These are phyloP conservation scores for Abrus precatorius DNA, from an alignment of 306 rosid genomes.

Conservation along the genomic window DNA sequence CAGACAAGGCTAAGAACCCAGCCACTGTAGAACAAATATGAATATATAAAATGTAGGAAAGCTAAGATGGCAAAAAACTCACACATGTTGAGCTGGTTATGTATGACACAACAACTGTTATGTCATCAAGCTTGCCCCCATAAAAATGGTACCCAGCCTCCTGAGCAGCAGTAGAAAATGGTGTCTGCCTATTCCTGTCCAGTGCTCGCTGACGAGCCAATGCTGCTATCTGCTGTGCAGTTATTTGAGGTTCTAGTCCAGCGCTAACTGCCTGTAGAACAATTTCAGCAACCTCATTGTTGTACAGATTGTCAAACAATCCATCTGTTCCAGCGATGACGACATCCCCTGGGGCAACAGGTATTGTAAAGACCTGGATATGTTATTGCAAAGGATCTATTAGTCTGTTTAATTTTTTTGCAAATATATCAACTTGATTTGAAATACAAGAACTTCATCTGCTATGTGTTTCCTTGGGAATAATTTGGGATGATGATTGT, in stretches of 20 bases:
- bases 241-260: conserved; percentile 71
- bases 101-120: conserved; percentile 84
- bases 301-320: conserved; percentile 85
- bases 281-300: conserved; percentile 67
- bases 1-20: conserved; percentile 21
- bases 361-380: conserved; percentile 46
- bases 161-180: conserved; percentile 87
- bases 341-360: conserved; percentile 76
- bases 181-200: conserved; percentile 77
- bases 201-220: conserved; percentile 79
- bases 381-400: neutral
- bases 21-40: conserved; percentile 14
- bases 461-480: conserved; percentile 8
- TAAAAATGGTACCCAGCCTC: conserved; percentile 83
- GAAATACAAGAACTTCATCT: neutral
- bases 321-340: conserved; percentile 92
- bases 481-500: neutral
- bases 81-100: conserved; percentile 53
- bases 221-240: conserved; percentile 91
- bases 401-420: conserved; percentile 23
- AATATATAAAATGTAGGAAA: conserved; percentile 5
- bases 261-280: conserved; percentile 72
- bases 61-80: conserved; percentile 36
- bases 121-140: conserved; percentile 97
- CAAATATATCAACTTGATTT: conserved; percentile 4